These are phyloP conservation scores for Diaporthe destruens DNA, from an alignment of 2,329 filamentous ascomycete genomes.

Conservation along the genomic window DNA sequence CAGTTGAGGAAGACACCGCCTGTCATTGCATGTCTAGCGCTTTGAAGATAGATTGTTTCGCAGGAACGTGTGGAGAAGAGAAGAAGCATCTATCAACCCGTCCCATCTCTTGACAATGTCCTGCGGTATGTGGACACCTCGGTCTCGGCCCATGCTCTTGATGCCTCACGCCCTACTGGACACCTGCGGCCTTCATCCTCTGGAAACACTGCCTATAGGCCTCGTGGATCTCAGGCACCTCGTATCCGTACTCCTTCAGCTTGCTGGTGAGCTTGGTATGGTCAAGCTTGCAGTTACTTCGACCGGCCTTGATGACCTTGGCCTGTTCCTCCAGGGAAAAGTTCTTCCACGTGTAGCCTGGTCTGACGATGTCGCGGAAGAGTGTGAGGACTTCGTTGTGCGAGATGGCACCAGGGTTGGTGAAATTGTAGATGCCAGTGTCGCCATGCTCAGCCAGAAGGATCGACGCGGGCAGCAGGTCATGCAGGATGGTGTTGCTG, in stretches of 20 bases:
- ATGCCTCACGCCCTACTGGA: slow-evolving; percentile 54
- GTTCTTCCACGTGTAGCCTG: slow-evolving; percentile 72
- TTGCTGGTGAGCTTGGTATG: slow-evolving; percentile 71
- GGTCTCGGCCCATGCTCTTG: background rate
- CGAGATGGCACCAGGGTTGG: slow-evolving; percentile 77
- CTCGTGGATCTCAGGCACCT: slow-evolving; percentile 71
- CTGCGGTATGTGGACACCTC: background rate
- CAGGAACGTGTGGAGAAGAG: slow-evolving; percentile 10
- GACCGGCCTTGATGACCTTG: slow-evolving; percentile 75
- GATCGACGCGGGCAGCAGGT: slow-evolving; percentile 72
- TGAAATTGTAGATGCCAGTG: slow-evolving; percentile 77
- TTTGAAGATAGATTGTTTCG: background rate
- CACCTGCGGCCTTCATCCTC: slow-evolving; percentile 70
- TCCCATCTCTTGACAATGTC: background rate
- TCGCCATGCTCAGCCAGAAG: slow-evolving; percentile 71
- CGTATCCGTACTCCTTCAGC: slow-evolving; percentile 69
- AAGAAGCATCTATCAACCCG: slow-evolving; percentile 14
- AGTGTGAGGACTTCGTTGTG: slow-evolving; percentile 76
- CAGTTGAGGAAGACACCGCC: background rate
- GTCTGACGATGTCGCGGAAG: slow-evolving; percentile 74
- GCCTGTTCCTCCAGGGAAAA: slow-evolving; percentile 75
- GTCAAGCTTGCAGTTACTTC: slow-evolving; percentile 76
- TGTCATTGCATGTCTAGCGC: slow-evolving; percentile 21
- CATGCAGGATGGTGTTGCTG: slow-evolving; percentile 74
- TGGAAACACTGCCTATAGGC: slow-evolving; percentile 73